Evolutionary conservation across 73 alveolate species (phyloP).

Genomic region (Loxodes magnus): DNA sequence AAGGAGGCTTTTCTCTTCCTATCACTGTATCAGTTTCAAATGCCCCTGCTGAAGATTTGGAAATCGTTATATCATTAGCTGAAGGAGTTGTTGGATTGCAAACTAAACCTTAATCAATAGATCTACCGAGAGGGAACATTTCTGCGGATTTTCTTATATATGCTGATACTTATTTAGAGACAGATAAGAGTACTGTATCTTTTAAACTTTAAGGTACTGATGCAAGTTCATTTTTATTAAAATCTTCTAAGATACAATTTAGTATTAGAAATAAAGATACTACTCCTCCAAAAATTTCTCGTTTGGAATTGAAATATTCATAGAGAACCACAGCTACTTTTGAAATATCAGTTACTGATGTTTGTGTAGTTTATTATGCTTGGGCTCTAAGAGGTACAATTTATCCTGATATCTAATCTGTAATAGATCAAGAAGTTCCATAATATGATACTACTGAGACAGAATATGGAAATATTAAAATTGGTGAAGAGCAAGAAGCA

Average conservation of each 20-base stretch:
- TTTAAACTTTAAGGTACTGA: conserved; percentile 27
- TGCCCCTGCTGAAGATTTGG: conserved; percentile 33
- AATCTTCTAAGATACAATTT: conserved; percentile 5
- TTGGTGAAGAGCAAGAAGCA: conserved; percentile 15
- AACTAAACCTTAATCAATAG: conserved; percentile 18
- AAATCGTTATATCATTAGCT: conserved; percentile 18
- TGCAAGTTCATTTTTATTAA: conserved; percentile 14
- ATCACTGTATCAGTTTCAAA: conserved; percentile 10
- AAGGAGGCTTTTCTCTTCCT: conserved; percentile 39
- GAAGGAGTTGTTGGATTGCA: conserved; percentile 12
- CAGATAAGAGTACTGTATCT: neutral
- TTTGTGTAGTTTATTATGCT: conserved; percentile 24
- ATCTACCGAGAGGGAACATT: conserved; percentile 17
- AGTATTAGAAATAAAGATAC: conserved; percentile 17
- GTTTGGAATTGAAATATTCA: conserved; percentile 6
- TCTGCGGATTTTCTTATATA: conserved; percentile 13
- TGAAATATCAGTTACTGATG: conserved; percentile 23
- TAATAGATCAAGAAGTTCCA: conserved; percentile 29
- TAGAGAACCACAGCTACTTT: conserved; percentile 24
- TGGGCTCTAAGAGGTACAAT: conserved; percentile 33
- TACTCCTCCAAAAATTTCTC: conserved; percentile 22
- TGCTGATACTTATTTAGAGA: neutral
- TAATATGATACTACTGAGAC: conserved; percentile 21
- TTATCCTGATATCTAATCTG: conserved; percentile 11
- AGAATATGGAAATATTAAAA: conserved; percentile 26